phyloP scores from a whole-genome alignment of 352 stramenopile species.

The Globisporangium viniferum region DNA sequence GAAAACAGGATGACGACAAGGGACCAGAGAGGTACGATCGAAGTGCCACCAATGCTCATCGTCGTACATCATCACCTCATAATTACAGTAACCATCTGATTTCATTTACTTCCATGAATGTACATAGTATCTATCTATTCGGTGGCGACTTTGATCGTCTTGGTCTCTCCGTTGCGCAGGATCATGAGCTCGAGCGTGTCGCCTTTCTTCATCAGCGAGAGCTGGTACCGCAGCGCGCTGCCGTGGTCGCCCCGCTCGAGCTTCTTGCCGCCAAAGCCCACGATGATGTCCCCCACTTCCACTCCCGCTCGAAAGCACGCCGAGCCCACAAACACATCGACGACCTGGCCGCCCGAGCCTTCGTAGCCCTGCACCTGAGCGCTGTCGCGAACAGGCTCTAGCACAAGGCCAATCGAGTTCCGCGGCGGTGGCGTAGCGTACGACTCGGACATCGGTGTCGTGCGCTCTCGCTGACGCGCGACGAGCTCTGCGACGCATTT shows the following conservation, averaged over 20 bases:
- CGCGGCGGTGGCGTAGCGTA: slow-evolving; percentile 35
- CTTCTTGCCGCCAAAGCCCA: slow-evolving; percentile 45
- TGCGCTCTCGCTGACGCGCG: slow-evolving; percentile 35
- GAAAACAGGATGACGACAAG: not conserved
- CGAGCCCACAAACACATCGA: slow-evolving; percentile 51
- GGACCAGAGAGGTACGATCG: not conserved
- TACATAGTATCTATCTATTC: slow-evolving; percentile 22
- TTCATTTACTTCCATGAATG: not conserved
- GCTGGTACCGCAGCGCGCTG: slow-evolving; percentile 42
- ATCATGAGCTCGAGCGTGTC: slow-evolving; percentile 46
- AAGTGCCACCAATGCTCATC: not conserved
- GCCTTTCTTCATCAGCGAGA: slow-evolving; percentile 56
- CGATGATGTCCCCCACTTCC: slow-evolving; percentile 46
- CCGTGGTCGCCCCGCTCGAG: slow-evolving; percentile 48
- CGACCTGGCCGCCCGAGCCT: slow-evolving; percentile 40
- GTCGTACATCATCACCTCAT: not conserved
- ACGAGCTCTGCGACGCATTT: slow-evolving; percentile 44
- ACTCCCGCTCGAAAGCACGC: slow-evolving; percentile 45
- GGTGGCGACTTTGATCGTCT: slow-evolving; percentile 41
- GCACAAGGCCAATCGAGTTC: slow-evolving; percentile 52
- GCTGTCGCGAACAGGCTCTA: slow-evolving; percentile 37
- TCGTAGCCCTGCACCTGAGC: slow-evolving; percentile 34
- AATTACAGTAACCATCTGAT: not conserved
- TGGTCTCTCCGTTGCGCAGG: slow-evolving; percentile 32
- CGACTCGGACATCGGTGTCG: slow-evolving; percentile 28